Evolutionary conservation across 768 basidiomycete species (phyloP).

Genomic region (Auricularia cornea): DNA sequence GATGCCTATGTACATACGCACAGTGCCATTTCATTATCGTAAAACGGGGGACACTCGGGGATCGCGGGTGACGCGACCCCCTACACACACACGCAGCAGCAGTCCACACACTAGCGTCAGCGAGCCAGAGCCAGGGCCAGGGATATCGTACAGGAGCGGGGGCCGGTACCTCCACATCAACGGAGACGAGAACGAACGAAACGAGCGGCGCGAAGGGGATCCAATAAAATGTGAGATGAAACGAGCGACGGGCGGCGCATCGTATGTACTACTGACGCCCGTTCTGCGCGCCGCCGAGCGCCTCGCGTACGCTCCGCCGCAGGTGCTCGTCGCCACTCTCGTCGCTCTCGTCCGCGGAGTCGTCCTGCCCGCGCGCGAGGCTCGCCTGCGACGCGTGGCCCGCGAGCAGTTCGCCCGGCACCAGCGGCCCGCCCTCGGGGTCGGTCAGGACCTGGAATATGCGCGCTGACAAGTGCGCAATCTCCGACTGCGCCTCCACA

Average conservation of each 20-base stretch:
- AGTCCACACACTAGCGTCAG: too few species aligned
- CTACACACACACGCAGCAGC: too few species aligned
- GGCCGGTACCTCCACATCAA: too few species aligned
- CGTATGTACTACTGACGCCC: background rate
- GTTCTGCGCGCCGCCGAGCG: slow-evolving; percentile 37
- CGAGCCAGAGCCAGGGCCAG: too few species aligned
- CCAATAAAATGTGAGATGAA: background rate
- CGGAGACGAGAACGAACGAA: background rate
- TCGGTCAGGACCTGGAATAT: slow-evolving; percentile 84
- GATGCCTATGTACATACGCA: background rate
- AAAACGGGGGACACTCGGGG: background rate
- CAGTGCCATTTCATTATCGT: background rate
- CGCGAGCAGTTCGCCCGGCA: slow-evolving; percentile 30
- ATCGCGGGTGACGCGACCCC: too few species aligned
- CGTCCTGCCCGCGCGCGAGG: background rate
- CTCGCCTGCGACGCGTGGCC: slow-evolving; percentile 40
- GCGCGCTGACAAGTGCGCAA: slow-evolving; percentile 72
- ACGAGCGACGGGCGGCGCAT: too few species aligned
- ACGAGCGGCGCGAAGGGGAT: background rate
- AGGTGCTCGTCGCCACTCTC: slow-evolving; percentile 33
- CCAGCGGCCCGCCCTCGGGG: slow-evolving; percentile 38
- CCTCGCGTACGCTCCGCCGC: slow-evolving; percentile 73
- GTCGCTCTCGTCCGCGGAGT: background rate
- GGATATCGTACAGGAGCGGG: too few species aligned
- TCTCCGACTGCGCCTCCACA: slow-evolving; percentile 77